Evolutionary conservation across 2,329 filamentous ascomycete genomes (phyloP).

Genomic region (Albophoma yamanashiensis): DNA sequence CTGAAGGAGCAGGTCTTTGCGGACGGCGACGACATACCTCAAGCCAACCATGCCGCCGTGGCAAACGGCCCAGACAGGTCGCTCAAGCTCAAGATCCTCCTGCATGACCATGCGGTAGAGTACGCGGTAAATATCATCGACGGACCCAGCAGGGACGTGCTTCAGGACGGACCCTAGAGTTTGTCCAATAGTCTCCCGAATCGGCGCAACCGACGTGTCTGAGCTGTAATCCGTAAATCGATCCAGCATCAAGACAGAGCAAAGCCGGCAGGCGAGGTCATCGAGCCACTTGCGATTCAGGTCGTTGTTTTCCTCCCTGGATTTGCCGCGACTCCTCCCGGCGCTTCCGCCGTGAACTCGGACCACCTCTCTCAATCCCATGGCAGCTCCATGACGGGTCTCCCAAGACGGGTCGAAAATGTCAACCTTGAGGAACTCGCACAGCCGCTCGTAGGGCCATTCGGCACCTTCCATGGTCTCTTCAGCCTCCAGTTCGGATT

Average conservation of each 20-base stretch:
- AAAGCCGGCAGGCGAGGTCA: conserved; percentile 87
- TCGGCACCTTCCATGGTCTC: conserved; percentile 67
- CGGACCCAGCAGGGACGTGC: conserved; percentile 68
- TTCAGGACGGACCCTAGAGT: conserved; percentile 82
- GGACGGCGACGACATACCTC: conserved; percentile 87
- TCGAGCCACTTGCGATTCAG: conserved; percentile 83
- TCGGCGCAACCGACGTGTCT: conserved; percentile 92
- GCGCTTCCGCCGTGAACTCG: conserved; percentile 86
- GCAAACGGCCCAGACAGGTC: conserved; percentile 83
- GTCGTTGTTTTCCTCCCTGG: conserved; percentile 61
- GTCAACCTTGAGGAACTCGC: conserved; percentile 87
- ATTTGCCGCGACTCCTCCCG: conserved; percentile 63
- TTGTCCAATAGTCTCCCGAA: conserved; percentile 90
- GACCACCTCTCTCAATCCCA: conserved; percentile 85
- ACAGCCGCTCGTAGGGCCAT: conserved; percentile 91
- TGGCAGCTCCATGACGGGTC: conserved; percentile 87
- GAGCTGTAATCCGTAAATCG: conserved; percentile 96
- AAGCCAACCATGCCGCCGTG: conserved; percentile 97
- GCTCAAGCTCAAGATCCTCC: conserved; percentile 62
- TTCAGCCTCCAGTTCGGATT: conserved; percentile 74
- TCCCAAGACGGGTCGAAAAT: conserved; percentile 94
- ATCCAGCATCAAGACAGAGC: conserved; percentile 94
- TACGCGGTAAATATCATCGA: conserved; percentile 74
- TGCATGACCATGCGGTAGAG: conserved; percentile 90
- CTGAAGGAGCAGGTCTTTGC: conserved; percentile 81